These are phyloP conservation scores for Aechmea fasciata DNA, from an alignment of 176 grass and related monocot genomes.

Conservation along the genomic window DNA sequence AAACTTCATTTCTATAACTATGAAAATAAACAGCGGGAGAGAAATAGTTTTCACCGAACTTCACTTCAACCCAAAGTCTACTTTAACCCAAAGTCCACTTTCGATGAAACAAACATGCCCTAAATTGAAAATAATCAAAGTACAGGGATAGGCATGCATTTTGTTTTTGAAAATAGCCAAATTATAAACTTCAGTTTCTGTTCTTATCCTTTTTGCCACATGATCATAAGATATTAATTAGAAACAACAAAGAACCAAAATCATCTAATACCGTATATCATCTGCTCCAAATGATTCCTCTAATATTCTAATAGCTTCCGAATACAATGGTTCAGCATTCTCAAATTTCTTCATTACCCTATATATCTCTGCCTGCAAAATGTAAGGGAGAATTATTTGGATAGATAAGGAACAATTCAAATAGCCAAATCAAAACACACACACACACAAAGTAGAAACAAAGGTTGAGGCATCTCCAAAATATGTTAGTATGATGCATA, in stretches of 20 bases:
- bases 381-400: conserved; percentile 11
- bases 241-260: neutral
- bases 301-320: conserved; percentile 80
- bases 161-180: no score
- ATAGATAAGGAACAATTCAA: neutral
- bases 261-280: conserved; percentile 57
- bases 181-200: neutral
- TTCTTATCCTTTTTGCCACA: neutral
- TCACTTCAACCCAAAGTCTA: no score
- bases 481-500: no score
- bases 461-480: neutral
- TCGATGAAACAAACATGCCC: no score
- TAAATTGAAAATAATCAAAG: no score
- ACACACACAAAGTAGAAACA: neutral
- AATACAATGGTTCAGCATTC: conserved; percentile 69
- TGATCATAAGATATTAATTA: conserved; percentile 11
- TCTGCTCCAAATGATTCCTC: conserved; percentile 69
- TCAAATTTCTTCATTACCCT: conserved; percentile 61
- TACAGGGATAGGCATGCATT: no score
- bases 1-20: no score
- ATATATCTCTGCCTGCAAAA: conserved; percentile 82
- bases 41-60: no score
- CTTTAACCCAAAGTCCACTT: no score
- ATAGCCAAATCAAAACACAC: neutral
- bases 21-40: no score